phyloP scores from a whole-genome alignment of 2,329 filamentous ascomycete species.

The Apiospora kogelbergensis region DNA sequence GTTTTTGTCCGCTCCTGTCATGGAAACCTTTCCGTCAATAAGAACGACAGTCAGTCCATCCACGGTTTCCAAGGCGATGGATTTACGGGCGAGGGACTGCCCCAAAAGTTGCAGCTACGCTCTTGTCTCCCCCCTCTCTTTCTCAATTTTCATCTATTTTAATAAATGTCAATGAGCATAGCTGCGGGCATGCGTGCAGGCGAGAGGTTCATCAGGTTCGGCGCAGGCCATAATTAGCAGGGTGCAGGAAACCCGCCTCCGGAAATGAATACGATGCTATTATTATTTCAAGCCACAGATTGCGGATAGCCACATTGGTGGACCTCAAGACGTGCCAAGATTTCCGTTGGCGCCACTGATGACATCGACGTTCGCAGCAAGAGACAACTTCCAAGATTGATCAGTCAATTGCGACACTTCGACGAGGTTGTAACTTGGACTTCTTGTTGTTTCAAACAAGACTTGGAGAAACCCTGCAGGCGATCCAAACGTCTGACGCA shows the following conservation, averaged over 20 bases:
- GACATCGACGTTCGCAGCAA: neutral
- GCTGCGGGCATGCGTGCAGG: neutral
- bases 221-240: neutral
- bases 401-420: neutral
- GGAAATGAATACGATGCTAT: constrained; percentile 6
- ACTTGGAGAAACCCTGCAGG: neutral
- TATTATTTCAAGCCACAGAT: neutral
- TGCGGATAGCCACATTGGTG: constrained; percentile 1
- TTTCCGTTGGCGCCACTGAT: neutral
- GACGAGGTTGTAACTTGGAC: neutral
- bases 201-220: neutral
- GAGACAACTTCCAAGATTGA: neutral
- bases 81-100: neutral
- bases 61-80: neutral
- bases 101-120: neutral
- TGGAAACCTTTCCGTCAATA: neutral
- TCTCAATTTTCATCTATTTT: neutral
- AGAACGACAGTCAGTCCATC: neutral
- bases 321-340: neutral
- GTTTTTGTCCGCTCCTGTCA: neutral
- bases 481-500: constrained; percentile 1
- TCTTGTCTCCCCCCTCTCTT: too few relatives aligned
- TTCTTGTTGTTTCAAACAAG: constrained; percentile 6
- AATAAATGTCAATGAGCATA: neutral
- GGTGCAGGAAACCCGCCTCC: neutral